Base-by-base conservation (phyloP, 352 stramenopile genomes). In the Pythium aquatile region DNA sequence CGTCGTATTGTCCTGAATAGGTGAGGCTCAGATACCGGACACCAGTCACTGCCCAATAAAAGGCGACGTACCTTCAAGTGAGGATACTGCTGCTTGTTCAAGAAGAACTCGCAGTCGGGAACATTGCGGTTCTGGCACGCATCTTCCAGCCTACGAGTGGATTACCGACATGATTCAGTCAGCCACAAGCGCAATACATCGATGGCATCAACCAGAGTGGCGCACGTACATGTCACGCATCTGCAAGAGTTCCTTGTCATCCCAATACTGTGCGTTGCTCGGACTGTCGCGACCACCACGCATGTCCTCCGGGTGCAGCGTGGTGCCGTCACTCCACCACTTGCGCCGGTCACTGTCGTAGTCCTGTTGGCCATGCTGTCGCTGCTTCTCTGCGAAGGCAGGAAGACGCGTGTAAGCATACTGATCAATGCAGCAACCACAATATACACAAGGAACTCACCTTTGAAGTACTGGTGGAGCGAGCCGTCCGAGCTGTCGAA, bases 271-370 rank as follows among this genome's bases (percentile, higher is more conserved):
- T 2, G 26, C 16, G 29, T 44, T 49, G 47, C 39, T 63, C 3
- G 16, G 17, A 20, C 55, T 29, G 16, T 48, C 42, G 20, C 28
- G 24, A 5, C 52, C 26, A 60, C 32, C 57, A 37, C 62, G 62
- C 47, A 61, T 89, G 86, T 65, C 94, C 85, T 68, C 85, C 91
- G 67, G 98, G 84, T 76, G 98, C 94, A 78, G 98, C 98, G 78
- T 96, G 71, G 98, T 98, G 52, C 97, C 97, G 78, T 99, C 99
- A n/a, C 96, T 97, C 97, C 97, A 99, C 97, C 97, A 99, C 71
- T 98, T 96, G 24, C 72, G 87, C 54, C 90, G 78, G 62, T 95
- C 85, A 1, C 66, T 68, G 16, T 96, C 88, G 63, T 91, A 86
- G 66, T 95, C 89, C 60, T 97, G 87, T 16, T 74, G 76, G 14